A percentile compares a stretch with the other conserved stretches of the same genome.
These are phyloP conservation scores for Leishmania turanica DNA, from an alignment of 208 protist species.

Conservation along the genomic window DNA sequence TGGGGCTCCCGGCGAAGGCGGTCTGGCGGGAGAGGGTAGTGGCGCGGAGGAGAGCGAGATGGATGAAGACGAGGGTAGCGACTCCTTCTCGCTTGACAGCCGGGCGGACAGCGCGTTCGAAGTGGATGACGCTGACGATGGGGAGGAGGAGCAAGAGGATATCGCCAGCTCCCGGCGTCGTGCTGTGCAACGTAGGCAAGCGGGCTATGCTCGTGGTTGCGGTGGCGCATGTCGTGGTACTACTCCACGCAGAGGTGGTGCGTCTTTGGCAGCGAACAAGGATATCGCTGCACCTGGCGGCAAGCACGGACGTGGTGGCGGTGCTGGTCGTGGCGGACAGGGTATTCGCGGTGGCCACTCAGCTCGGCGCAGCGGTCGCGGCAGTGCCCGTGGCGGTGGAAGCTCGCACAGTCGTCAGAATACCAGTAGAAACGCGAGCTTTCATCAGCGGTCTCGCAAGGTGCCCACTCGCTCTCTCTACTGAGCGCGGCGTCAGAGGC, in stretches of 20 bases:
- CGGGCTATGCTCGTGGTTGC: background rate
- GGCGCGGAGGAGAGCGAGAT: slow-evolving; percentile 11
- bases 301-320: background rate
- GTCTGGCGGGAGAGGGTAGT: slow-evolving; percentile 9
- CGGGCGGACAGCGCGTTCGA: slow-evolving; percentile 19
- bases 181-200: slow-evolving; percentile 7
- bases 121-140: slow-evolving; percentile 4
- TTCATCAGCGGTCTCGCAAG: slow-evolving; percentile 28
- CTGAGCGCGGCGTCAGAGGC: slow-evolving; percentile 9
- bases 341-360: background rate
- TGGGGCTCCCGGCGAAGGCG: slow-evolving; percentile 10
- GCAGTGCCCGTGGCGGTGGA: background rate
- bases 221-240: background rate
- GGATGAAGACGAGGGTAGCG: background rate
- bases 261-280: slow-evolving; percentile 8
- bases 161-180: slow-evolving; percentile 4
- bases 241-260: background rate
- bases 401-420: background rate
- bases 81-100: slow-evolving; percentile 17
- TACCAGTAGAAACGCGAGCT: background rate
- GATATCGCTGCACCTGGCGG: background rate
- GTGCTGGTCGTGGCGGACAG: slow-evolving; percentile 1
- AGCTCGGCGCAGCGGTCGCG: slow-evolving; percentile 1
- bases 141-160: slow-evolving; percentile 9
- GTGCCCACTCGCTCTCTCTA: slow-evolving; percentile 64